Percentiles rank a stretch among this genome's conserved stretches.
Evolutionary conservation across 164 flowering plant genomes (phyloP).

Genomic region (Annona squamosa): DNA sequence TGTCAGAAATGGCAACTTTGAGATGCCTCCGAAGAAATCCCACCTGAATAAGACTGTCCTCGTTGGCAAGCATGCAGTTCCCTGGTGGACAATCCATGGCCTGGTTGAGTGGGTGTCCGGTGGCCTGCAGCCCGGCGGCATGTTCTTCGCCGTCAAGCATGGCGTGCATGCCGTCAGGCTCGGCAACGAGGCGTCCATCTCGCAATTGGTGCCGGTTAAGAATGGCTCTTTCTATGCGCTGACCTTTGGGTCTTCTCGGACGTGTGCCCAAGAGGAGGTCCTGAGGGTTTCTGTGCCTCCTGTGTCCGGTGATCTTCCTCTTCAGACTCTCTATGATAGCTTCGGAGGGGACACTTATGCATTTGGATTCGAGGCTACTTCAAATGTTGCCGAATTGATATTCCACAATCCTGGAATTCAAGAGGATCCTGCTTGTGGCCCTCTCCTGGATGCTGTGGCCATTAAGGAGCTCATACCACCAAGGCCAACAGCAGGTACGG

Average conservation of each 20-base stretch:
- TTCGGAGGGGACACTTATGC: constrained; percentile 78
- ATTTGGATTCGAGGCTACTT: constrained; percentile 57
- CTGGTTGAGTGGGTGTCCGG: constrained; percentile 81
- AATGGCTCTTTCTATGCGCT: constrained; percentile 61
- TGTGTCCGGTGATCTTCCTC: constrained; percentile 58
- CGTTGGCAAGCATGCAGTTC: constrained; percentile 49
- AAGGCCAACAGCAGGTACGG: constrained; percentile 51
- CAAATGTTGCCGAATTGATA: constrained; percentile 31
- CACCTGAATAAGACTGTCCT: constrained; percentile 63
- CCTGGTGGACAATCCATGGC: constrained; percentile 82
- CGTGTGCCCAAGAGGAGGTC: constrained; percentile 93
- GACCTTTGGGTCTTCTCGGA: constrained; percentile 84
- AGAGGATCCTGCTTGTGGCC: constrained; percentile 94
- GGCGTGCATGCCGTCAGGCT: constrained; percentile 86
- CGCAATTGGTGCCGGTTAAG: constrained; percentile 56
- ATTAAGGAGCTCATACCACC: constrained; percentile 67
- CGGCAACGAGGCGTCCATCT: constrained; percentile 86
- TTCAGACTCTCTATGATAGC: constrained; percentile 75
- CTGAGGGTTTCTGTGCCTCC: constrained; percentile 60
- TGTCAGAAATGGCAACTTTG: constrained; percentile 91
- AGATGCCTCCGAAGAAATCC: constrained; percentile 42
- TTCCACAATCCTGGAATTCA: constrained; percentile 86
- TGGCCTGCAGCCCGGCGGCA: constrained; percentile 87
- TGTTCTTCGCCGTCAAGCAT: constrained; percentile 72
- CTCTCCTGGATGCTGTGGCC: constrained; percentile 80